phyloP scores from a whole-genome alignment of 306 rosid species.

The Cucumis cinereus region DNA sequence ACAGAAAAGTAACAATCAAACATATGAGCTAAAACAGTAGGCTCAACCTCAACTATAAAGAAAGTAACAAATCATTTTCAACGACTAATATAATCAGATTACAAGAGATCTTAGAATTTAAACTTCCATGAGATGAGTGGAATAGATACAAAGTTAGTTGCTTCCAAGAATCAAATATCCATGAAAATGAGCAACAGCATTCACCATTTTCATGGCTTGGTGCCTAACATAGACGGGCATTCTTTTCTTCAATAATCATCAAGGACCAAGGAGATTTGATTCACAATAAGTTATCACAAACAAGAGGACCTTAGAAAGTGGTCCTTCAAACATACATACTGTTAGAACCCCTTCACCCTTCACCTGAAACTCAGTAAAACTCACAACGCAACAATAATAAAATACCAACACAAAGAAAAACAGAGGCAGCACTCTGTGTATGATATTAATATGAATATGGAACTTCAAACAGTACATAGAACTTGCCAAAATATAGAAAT shows the following conservation, averaged over 20 bases:
- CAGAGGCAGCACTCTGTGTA: too few species aligned
- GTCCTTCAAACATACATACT: neutral
- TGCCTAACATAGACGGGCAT: neutral
- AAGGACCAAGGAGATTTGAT: neutral
- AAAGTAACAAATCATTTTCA: neutral
- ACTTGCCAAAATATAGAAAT: too few species aligned
- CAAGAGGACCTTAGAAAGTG: neutral
- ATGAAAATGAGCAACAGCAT: neutral
- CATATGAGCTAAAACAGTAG: too few species aligned
- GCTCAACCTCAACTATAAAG: too few species aligned
- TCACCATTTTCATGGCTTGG: neutral
- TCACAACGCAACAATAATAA: too few species aligned
- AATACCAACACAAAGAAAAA: too few species aligned
- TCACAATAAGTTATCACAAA: neutral
- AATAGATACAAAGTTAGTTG: neutral
- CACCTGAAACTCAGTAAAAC: too few species aligned
- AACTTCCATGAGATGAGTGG: neutral
- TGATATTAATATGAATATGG: too few species aligned
- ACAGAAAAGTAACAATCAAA: too few species aligned
- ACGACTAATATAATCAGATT: neutral
- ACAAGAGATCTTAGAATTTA: neutral
- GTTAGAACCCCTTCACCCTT: too few species aligned
- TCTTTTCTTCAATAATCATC: neutral
- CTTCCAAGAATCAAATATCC: neutral
- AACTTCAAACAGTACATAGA: too few species aligned